These are phyloP conservation scores for Malassezia psittaci DNA, from an alignment of 1,284 basidiomycete species.

Conservation along the genomic window DNA sequence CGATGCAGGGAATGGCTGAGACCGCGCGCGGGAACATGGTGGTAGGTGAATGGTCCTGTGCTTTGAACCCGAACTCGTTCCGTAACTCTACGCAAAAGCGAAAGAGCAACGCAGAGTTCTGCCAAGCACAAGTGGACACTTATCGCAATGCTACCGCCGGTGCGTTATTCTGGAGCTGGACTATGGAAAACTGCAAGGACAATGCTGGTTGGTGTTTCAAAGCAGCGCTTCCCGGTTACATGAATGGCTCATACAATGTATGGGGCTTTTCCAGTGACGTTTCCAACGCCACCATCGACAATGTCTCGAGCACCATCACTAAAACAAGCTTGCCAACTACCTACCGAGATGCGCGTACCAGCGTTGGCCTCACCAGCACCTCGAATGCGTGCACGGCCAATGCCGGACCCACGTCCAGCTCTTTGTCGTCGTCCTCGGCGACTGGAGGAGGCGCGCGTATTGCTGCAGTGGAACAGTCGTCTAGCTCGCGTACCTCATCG, in stretches of 20 bases:
- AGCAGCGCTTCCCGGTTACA: slow-evolving; percentile 23
- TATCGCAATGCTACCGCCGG: slow-evolving; percentile 59
- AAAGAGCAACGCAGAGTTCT: slow-evolving; percentile 55
- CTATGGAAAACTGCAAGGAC: slow-evolving; percentile 41
- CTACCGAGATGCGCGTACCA: slow-evolving; percentile 1
- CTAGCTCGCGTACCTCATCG: neutral
- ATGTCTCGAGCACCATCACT: slow-evolving; percentile 3
- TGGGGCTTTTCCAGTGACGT: slow-evolving; percentile 26
- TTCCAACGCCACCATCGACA: slow-evolving; percentile 10
- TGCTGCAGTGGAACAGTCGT: neutral
- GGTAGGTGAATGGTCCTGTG: slow-evolving; percentile 53
- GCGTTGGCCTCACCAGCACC: neutral
- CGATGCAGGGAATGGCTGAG: slow-evolving; percentile 21
- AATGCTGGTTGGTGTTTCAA: slow-evolving; percentile 47
- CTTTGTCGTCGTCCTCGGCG: neutral
- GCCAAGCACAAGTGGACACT: slow-evolving; percentile 57
- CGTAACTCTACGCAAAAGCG: slow-evolving; percentile 52
- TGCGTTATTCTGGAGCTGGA: slow-evolving; percentile 65
- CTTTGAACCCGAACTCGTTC: slow-evolving; percentile 57
- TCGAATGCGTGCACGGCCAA: neutral
- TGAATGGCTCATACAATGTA: slow-evolving; percentile 28
- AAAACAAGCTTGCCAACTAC: slow-evolving; percentile 7
- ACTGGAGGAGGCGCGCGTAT: neutral
- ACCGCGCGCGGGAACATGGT: slow-evolving; percentile 56
- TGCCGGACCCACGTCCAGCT: neutral